A percentile compares a stretch with the other conserved stretches of the same genome.
Conservation (phyloP, 78 protist species). For the Isochrysis galbana region DNA sequence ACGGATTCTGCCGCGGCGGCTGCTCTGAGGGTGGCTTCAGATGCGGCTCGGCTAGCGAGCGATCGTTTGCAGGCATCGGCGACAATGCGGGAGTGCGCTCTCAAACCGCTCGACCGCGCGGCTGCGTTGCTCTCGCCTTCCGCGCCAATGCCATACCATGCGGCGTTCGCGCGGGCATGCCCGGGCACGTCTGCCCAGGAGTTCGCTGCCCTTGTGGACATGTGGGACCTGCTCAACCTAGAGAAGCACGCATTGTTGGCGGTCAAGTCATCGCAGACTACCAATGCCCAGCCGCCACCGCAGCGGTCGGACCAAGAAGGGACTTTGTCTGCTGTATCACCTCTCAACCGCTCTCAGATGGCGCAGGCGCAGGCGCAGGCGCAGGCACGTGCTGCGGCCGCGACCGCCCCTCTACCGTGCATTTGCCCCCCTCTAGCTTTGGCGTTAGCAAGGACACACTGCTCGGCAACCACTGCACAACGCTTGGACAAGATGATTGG, state of each 20-base stretch:
- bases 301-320: too few relatives aligned
- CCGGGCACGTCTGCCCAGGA: neutral
- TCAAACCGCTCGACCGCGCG: neutral
- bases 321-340: too few relatives aligned
- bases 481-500: too few relatives aligned
- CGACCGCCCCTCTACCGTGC: too few relatives aligned
- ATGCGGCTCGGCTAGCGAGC: neutral
- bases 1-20: neutral
- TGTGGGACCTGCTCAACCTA: neutral
- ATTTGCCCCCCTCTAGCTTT: too few relatives aligned
- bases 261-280: neutral
- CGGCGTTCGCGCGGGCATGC: neutral
- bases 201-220: neutral
- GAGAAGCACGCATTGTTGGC: neutral
- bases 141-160: neutral
- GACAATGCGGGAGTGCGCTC: neutral
- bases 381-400: too few relatives aligned
- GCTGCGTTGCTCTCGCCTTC: neutral
- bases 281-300: too few relatives aligned
- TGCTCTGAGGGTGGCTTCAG: neutral
- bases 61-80: neutral
- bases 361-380: neutral
- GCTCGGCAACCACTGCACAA: too few relatives aligned
- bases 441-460: too few relatives aligned
- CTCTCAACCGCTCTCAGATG: too few relatives aligned